These are phyloP conservation scores for Filosporella fistucella DNA, from an alignment of 495 filamentous ascomycete genomes.

Conservation along the genomic window DNA sequence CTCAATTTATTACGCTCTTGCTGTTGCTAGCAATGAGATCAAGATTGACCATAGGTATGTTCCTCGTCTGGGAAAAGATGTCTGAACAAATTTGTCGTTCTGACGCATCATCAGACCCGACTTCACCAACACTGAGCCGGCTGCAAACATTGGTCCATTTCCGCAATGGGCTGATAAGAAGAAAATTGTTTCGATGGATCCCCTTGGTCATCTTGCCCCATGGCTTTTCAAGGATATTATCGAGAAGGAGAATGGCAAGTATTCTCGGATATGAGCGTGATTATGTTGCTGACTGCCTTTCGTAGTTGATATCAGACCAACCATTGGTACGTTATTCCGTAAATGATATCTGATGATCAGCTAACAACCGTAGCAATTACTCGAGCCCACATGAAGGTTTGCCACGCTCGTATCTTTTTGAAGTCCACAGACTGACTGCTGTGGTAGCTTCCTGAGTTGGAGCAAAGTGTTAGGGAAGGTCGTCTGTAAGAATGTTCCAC, in stretches of 20 bases:
- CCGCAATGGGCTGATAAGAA: conserved; percentile 85
- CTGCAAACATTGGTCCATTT: conserved; percentile 81
- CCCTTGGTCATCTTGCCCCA: conserved; percentile 82
- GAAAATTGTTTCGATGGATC: conserved; percentile 98
- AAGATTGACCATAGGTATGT: conserved; percentile 65
- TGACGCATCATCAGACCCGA: conserved; percentile 51
- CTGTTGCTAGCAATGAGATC: conserved; percentile 86
- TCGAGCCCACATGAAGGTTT: conserved; percentile 86
- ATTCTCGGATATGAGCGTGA: neutral
- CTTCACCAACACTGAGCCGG: conserved; percentile 92
- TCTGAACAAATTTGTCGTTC: neutral
- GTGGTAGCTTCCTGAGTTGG: conserved; percentile 72
- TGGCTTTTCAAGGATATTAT: conserved; percentile 72
- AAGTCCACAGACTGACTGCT: conserved; percentile 18
- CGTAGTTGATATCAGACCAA: conserved; percentile 83
- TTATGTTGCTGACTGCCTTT: conserved; percentile 3
- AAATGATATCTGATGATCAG: neutral
- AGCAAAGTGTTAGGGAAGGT: conserved; percentile 75
- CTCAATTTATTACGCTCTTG: conserved; percentile 91
- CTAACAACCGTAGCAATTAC: conserved; percentile 57
- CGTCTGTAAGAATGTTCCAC: conserved; percentile 45
- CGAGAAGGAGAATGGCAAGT: conserved; percentile 53
- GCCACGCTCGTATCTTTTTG: neutral
- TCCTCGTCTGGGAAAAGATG: neutral
- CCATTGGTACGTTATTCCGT: conserved; percentile 52